A percentile compares a stretch with the other conserved stretches of the same genome.
phyloP scores from a whole-genome alignment of 1,284 basidiomycete genomes.

The Ceratobasidium sp. region DNA sequence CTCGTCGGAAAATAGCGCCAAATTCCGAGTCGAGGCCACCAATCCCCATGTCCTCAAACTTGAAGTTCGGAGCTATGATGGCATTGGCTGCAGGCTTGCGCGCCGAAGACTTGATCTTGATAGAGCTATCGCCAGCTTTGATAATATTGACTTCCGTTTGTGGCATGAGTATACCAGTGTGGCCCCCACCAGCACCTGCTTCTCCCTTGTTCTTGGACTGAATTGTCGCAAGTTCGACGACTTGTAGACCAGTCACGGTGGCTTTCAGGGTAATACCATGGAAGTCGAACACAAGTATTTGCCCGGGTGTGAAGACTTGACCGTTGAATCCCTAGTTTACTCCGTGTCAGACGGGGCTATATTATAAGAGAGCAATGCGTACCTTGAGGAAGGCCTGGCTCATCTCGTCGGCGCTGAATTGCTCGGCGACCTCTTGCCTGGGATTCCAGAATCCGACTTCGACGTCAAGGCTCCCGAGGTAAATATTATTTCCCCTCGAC shows the following conservation, averaged over 20 bases:
- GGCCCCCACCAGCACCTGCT: conserved; percentile 45
- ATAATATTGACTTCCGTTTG: conserved; percentile 90
- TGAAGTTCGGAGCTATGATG: conserved; percentile 97
- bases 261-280: conserved; percentile 86
- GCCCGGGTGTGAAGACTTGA: conserved; percentile 74
- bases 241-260: conserved; percentile 68
- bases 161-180: conserved; percentile 84
- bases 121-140: conserved; percentile 79
- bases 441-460: conserved; percentile 77
- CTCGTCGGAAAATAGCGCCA: conserved; percentile 95
- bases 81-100: conserved; percentile 96
- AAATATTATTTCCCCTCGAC: conserved; percentile 67
- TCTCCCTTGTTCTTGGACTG: conserved; percentile 54
- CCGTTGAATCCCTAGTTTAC: conserved; percentile 57
- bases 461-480: conserved; percentile 78
- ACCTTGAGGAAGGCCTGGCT: conserved; percentile 70
- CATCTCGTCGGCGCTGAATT: conserved; percentile 88
- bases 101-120: conserved; percentile 92
- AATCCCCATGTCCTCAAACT: conserved; percentile 99
- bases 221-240: conserved; percentile 71
- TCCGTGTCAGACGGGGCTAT: background rate
- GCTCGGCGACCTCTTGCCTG: conserved; percentile 68
- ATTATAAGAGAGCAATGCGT: conserved; percentile 35
- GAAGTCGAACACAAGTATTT: conserved; percentile 88
- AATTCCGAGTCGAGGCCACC: conserved; percentile 98